These are phyloP conservation scores for Termitomyces sp. DNA, from an alignment of 768 basidiomycete genomes.

Conservation along the genomic window DNA sequence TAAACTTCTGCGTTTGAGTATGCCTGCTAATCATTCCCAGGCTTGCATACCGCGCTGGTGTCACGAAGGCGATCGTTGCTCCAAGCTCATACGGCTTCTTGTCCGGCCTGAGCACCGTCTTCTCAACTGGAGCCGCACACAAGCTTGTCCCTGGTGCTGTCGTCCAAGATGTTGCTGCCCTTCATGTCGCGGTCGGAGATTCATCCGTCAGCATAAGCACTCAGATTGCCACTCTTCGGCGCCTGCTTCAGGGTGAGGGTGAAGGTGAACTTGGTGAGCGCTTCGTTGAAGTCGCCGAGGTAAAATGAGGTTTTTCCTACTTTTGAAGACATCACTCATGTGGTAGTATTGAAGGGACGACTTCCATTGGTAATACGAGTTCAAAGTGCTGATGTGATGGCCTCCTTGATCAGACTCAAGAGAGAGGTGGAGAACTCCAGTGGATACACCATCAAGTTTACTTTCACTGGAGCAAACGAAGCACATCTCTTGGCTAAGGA, in stretches of 20 bases:
- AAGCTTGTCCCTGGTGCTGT: conserved; percentile 64
- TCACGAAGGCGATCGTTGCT: conserved; percentile 52
- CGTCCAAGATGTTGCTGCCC: conserved; percentile 57
- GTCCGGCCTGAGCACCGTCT: conserved; percentile 61
- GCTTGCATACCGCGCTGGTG: conserved; percentile 67
- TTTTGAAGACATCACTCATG: background rate
- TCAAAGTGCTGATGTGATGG: conserved; percentile 80
- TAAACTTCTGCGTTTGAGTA: background rate
- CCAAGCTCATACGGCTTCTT: conserved; percentile 59
- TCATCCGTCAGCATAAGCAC: conserved; percentile 65
- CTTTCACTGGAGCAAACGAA: conserved; percentile 65
- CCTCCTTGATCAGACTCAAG: conserved; percentile 70
- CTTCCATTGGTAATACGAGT: conserved; percentile 75
- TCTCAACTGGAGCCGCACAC: conserved; percentile 60
- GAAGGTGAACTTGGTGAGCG: conserved; percentile 39
- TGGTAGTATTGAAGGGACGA: conserved; percentile 43
- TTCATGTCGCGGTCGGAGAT: conserved; percentile 61
- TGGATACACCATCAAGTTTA: conserved; percentile 45
- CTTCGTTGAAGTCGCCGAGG: conserved; percentile 47
- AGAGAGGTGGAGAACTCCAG: conserved; percentile 51
- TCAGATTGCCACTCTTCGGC: conserved; percentile 72
- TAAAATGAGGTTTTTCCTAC: conserved; percentile 20
- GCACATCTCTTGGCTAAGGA: conserved; percentile 71
- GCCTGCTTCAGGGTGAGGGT: conserved; percentile 50
- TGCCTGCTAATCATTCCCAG: conserved; percentile 31